Base-by-base conservation (phyloP, 371 early-diverging fungal species). In the Rhizopus arrhizus region DNA sequence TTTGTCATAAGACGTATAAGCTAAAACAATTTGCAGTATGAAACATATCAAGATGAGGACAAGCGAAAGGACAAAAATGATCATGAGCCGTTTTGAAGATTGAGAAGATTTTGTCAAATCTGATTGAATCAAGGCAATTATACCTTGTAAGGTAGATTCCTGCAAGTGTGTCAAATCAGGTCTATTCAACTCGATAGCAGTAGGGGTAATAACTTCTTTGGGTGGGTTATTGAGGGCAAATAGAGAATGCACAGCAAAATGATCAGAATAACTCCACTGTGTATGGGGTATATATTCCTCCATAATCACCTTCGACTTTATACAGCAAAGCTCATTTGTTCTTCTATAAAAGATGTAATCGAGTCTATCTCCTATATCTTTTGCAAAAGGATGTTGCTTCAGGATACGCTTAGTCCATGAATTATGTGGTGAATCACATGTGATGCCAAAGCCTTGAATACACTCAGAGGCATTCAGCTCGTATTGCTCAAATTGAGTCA, bases 371-470 rank as follows among this genome's bases (percentile, higher is more conserved):
- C 88, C 88, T 6, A 70, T 29, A 48, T 73, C 38, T 65, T 77
- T 61, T 13, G 50, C 60, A 50, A 71, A 36, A 4, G 74, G 51
- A 12, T 68, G 50, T 52, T 73, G 68, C 47, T 68, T 66, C 11
- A 64, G 35, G 4, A 57, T 34, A 46, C 67, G 74, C 35, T 71
- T 72, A 2, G 81, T 67, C 84, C 85, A 86, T 13, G 74, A 65
- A 40, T 88, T 82, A 3, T 75, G 9, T 0, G 88, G 84, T 1
- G 85, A 82, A 52, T 85, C 77, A 59, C 85, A 84, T 9, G 87
- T 85, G 38, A 80, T 72, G 3, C 87, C 87, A 54, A 72, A 62
- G 4, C 52, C 56, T 40, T 72, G 69, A 8, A 83, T 70, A n/a
- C 69, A 56, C 31, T 70, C 64, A n/a, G 58, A 41, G 1, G 62